phyloP scores from a whole-genome alignment of 2,329 filamentous ascomycete species.

The Raffaelea ambrosiae region DNA sequence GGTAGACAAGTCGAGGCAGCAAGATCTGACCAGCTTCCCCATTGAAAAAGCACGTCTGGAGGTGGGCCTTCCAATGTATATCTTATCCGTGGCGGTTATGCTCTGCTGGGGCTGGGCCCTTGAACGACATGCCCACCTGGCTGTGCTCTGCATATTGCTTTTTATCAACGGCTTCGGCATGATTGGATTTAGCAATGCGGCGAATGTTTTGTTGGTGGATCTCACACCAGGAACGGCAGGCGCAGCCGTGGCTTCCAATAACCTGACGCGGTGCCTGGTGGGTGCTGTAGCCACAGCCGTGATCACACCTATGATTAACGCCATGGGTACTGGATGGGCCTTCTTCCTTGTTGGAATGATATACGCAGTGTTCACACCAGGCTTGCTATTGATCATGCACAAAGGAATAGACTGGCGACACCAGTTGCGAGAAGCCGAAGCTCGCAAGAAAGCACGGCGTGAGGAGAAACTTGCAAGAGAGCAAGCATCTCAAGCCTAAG shows the following conservation, averaged over 20 bases:
- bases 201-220: constrained; percentile 46
- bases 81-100: constrained; percentile 36
- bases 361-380: constrained; percentile 29
- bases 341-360: constrained; percentile 39
- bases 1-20: constrained; percentile 43
- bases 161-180: constrained; percentile 38
- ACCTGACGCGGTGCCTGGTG: constrained; percentile 45
- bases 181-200: constrained; percentile 45
- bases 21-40: constrained; percentile 38
- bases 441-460: constrained; percentile 13
- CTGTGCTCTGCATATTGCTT: constrained; percentile 37
- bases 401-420: constrained; percentile 35
- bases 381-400: constrained; percentile 31
- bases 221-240: constrained; percentile 43
- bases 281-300: constrained; percentile 44
- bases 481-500: no score
- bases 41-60: constrained; percentile 43
- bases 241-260: constrained; percentile 47
- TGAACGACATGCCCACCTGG: constrained; percentile 30
- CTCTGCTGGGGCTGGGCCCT: constrained; percentile 46
- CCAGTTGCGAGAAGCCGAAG: constrained; percentile 20
- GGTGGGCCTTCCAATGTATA: constrained; percentile 40
- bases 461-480: constrained; percentile 1
- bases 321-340: constrained; percentile 42
- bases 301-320: constrained; percentile 42